phyloP scores from a whole-genome alignment of 176 grass and related monocot species.

The Avena insularis region DNA sequence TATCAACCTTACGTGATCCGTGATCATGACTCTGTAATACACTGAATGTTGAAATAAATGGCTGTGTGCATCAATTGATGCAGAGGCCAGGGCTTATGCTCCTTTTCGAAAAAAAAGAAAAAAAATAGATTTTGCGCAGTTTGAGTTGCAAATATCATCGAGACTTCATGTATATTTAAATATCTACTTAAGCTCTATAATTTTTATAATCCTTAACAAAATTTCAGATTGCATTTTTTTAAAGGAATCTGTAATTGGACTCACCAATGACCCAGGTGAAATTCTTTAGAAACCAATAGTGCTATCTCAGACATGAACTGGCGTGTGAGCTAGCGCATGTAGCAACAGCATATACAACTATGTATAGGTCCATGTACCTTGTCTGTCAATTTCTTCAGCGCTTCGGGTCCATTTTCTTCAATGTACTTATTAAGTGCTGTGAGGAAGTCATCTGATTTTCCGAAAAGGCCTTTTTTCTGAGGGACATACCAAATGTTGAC shows the following conservation, averaged over 20 bases:
- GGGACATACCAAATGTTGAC: conserved; percentile 73
- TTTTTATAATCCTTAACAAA: not conserved
- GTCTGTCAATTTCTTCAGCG: conserved; percentile 63
- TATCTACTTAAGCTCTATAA: not conserved
- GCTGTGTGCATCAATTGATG: too few relatives aligned
- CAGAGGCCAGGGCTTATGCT: too few relatives aligned
- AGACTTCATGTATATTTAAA: not conserved
- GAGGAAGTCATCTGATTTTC: conserved; percentile 69
- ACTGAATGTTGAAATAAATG: too few relatives aligned
- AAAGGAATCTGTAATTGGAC: not conserved
- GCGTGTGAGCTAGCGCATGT: not conserved
- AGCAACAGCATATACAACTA: not conserved
- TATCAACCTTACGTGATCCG: too few relatives aligned
- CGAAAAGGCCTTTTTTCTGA: conserved; percentile 48
- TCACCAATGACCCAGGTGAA: not conserved
- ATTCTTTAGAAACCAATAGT: not conserved
- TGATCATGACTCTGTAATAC: too few relatives aligned
- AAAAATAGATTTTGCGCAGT: not conserved
- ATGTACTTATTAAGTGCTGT: conserved; percentile 64
- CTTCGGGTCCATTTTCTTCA: conserved; percentile 70
- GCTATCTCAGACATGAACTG: not conserved
- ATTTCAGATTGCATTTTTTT: not conserved
- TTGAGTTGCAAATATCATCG: not conserved
- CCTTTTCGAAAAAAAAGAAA: too few relatives aligned
- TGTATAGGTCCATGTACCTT: conserved; percentile 49